Conservation (phyloP, 306 rosid species). For the Acacia confusa region DNA sequence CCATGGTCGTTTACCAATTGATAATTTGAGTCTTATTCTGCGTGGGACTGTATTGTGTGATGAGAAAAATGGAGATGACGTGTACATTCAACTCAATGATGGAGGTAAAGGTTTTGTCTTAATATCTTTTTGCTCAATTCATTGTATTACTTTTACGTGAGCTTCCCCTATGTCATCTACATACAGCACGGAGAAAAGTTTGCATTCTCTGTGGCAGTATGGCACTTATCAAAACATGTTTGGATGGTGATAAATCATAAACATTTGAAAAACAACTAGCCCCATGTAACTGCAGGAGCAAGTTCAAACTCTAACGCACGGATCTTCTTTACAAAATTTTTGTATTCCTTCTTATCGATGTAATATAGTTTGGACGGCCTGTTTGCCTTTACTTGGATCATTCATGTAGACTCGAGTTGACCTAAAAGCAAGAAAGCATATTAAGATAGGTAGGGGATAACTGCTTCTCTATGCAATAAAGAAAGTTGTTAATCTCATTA, state of each 20-base stretch:
- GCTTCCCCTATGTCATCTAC: conserved; percentile 10
- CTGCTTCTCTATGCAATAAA: neutral
- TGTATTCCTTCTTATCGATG: conserved; percentile 73
- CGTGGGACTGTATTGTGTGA: conserved; percentile 77
- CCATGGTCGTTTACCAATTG: conserved; percentile 51
- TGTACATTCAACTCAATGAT: conserved; percentile 51
- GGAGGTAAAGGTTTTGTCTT: conserved; percentile 60
- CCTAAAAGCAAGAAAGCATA: conserved; percentile 34
- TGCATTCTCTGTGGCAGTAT: neutral
- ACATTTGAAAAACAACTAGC: conserved; percentile 31
- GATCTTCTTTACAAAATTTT: conserved; percentile 84
- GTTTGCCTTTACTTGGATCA: conserved; percentile 78
- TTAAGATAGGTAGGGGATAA: neutral
- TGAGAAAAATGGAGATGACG: conserved; percentile 57
- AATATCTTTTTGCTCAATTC: conserved; percentile 26
- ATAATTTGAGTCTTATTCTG: conserved; percentile 72
- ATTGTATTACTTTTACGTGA: neutral
- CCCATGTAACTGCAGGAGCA: conserved; percentile 27
- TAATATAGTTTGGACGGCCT: conserved; percentile 62
- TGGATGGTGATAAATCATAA: conserved; percentile 31
- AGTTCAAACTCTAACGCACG: conserved; percentile 40
- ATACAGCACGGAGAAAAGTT: neutral
- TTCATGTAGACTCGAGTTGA: conserved; percentile 45
- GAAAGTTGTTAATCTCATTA: neutral
- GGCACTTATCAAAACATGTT: conserved; percentile 37